Evolutionary conservation across 164 flowering plant species (phyloP), one percentile per base, ranked within the genome.

Genomic region (Nymphaea thermarum): DNA sequence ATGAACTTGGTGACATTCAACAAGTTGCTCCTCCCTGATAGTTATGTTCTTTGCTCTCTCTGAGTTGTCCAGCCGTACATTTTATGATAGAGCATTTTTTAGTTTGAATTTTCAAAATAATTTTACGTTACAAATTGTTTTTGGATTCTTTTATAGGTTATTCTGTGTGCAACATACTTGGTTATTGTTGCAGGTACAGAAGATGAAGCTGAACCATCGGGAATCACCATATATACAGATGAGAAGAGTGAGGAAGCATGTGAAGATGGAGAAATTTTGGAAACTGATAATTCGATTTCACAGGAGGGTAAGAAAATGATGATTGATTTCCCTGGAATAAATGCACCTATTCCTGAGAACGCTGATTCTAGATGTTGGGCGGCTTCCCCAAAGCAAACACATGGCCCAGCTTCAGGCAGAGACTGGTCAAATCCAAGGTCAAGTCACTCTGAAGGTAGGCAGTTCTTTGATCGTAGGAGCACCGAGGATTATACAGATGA

Each of bases 311-410:
- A 63, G 82, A 91, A 84, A 77, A 91, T 69, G 96, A 82, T 78
- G 60, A 87, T 90, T 59, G 78, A 79, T 65, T 94, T 91, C 75
- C 99, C 98, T 1, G 99, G 99, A 69, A 74, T 94, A 67, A 94
- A 94, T 80, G 93, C 91, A 15, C 96, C 98, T 5, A 78, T 94
- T n/a, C 99, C 99, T 43, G 80, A 80, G 75, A 85, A 88, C 73
- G 96, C 97, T 3, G 88, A 88, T 71, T 80, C 82, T 74, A 74
- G 77, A 71, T 85, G 70, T 18, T 94, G 98, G 98, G 75, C 82
- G 64, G 68, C 69, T 67, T 67, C 60, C 47, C n/a, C 64, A 17
- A 62, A 41, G 64, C 57, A 51, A 15, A 8, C 57, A 51, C 57
- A 15, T 8, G 14, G 0, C 3, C 3, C 14, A 4, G 83, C 76